Conservation (phyloP, 768 basidiomycete genomes). For the Termitomyces sp. region DNA sequence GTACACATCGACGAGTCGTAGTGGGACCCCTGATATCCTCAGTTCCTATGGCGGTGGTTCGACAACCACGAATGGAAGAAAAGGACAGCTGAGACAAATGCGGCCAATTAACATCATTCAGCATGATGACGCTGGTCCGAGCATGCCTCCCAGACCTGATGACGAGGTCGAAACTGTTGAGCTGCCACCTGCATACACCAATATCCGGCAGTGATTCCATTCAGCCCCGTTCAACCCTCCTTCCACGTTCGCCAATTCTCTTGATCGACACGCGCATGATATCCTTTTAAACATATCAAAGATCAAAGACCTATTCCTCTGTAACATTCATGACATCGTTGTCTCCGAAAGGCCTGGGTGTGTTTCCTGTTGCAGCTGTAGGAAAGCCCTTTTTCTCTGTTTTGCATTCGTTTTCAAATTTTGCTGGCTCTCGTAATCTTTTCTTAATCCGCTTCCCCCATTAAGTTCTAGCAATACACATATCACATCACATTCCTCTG, state of each 20-base stretch:
- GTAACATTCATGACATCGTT: neutral
- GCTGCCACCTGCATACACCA: slow-evolving; percentile 80
- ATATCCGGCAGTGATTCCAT: slow-evolving; percentile 37
- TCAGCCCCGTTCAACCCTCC: neutral
- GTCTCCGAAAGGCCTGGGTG: neutral
- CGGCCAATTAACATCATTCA: slow-evolving; percentile 79
- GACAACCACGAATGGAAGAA: slow-evolving; percentile 32
- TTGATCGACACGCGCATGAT: neutral
- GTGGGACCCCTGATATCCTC: slow-evolving; percentile 43
- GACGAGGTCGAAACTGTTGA: slow-evolving; percentile 71
- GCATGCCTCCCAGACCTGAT: slow-evolving; percentile 25
- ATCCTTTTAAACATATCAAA: neutral
- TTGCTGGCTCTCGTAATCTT: neutral
- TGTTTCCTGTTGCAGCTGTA: neutral
- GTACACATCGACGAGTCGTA: slow-evolving; percentile 38
- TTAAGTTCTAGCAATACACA: neutral
- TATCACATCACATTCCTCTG: neutral
- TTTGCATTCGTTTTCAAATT: neutral
- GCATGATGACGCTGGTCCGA: slow-evolving; percentile 80
- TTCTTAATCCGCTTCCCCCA: neutral
- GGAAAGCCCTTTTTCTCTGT: neutral
- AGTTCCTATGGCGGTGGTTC: slow-evolving; percentile 22
- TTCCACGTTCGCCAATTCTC: neutral
- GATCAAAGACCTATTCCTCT: neutral
- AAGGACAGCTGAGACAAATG: slow-evolving; percentile 49